Evolutionary conservation across 768 basidiomycete genomes (phyloP).

Genomic region (Tubosaeta sp.): DNA sequence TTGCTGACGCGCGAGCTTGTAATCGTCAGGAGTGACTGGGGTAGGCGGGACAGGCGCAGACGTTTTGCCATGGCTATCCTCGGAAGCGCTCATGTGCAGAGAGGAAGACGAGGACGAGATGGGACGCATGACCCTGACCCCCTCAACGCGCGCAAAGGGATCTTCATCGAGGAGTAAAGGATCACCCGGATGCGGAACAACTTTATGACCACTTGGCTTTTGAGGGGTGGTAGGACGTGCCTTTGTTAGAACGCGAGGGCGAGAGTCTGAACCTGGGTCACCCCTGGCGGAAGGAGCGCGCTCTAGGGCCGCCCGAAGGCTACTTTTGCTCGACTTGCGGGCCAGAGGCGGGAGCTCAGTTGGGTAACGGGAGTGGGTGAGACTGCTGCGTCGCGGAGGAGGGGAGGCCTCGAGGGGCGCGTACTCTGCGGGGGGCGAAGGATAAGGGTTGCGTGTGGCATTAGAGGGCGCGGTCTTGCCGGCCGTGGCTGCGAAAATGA

Average conservation of each 20-base stretch:
- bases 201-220: slow-evolving; percentile 15
- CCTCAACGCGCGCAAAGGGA: slow-evolving; percentile 52
- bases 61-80: background rate
- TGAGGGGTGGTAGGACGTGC: slow-evolving; percentile 33
- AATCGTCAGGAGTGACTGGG: slow-evolving; percentile 34
- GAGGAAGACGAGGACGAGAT: slow-evolving; percentile 4
- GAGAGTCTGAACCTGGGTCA: slow-evolving; percentile 14
- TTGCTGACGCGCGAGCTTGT: slow-evolving; percentile 37
- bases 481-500: slow-evolving; percentile 61
- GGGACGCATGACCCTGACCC: slow-evolving; percentile 44
- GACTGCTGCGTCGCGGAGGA: slow-evolving; percentile 1
- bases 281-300: slow-evolving; percentile 10
- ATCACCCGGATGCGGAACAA: slow-evolving; percentile 11
- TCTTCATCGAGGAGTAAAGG: slow-evolving; percentile 29
- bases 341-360: slow-evolving; percentile 13
- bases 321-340: slow-evolving; percentile 17
- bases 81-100: background rate
- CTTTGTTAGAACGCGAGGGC: slow-evolving; percentile 29
- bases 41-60: slow-evolving; percentile 1
- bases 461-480: background rate
- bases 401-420: slow-evolving; percentile 5
- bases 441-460: slow-evolving; percentile 14
- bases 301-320: slow-evolving; percentile 7
- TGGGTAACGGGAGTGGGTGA: slow-evolving; percentile 7
- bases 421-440: slow-evolving; percentile 28